Evolutionary conservation across 768 basidiomycete species (phyloP).

Genomic region (Lentinula sp.): DNA sequence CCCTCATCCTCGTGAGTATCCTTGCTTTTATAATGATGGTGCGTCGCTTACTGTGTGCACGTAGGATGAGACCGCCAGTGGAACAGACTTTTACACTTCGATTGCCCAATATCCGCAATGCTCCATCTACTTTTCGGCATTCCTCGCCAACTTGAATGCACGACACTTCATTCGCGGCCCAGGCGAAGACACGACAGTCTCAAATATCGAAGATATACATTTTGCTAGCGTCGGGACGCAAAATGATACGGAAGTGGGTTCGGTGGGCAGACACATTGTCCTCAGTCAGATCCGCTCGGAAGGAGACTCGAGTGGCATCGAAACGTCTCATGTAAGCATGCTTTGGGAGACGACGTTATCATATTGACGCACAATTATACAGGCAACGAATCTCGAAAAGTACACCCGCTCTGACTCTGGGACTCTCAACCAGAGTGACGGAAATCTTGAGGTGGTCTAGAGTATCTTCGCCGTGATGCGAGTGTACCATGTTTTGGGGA

Average conservation of each 20-base stretch:
- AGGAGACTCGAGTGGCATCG: not conserved
- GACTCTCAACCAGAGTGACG: not conserved
- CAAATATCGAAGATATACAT: slow-evolving; percentile 9
- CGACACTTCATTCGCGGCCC: slow-evolving; percentile 8
- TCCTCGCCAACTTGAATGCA: slow-evolving; percentile 12
- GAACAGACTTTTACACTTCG: slow-evolving; percentile 11
- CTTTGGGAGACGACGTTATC: not conserved
- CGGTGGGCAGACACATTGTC: not conserved
- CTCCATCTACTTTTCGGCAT: slow-evolving; percentile 11
- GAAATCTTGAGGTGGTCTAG: not conserved
- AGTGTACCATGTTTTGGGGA: too few relatives aligned
- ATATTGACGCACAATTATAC: not conserved
- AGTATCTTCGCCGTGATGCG: not conserved
- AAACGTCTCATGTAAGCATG: not conserved
- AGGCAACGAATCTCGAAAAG: not conserved
- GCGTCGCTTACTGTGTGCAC: not conserved
- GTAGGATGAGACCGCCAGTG: slow-evolving; percentile 11
- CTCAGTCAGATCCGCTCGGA: not conserved
- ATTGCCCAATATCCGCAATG: slow-evolving; percentile 13
- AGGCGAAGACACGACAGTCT: slow-evolving; percentile 6
- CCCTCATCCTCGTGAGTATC: slow-evolving; percentile 8
- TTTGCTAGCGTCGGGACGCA: slow-evolving; percentile 4
- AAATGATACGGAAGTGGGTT: not conserved
- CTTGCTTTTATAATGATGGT: not conserved
- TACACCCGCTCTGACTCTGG: not conserved